Evolutionary conservation across 257 asterid genomes (phyloP).

Genomic region (Leptodermis oblonga): DNA sequence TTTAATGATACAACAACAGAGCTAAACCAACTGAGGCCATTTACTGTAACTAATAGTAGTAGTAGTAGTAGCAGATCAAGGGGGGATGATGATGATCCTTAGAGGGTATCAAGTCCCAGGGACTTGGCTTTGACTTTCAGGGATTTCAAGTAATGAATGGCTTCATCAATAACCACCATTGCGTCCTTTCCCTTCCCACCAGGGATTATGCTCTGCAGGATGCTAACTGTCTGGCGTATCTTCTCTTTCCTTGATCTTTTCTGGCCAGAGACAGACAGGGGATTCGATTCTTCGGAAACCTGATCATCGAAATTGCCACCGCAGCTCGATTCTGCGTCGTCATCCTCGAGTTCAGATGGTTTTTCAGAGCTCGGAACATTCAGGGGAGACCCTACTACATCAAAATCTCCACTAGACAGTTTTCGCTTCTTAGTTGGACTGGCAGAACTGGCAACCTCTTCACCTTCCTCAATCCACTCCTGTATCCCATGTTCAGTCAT

Average conservation of each 20-base stretch:
- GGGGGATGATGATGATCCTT: too few relatives aligned
- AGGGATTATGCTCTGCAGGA: slow-evolving; percentile 62
- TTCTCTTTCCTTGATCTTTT: slow-evolving; percentile 56
- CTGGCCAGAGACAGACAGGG: slow-evolving; percentile 28
- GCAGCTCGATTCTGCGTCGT: slow-evolving; percentile 69
- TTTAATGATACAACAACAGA: background rate
- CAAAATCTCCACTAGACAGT: slow-evolving; percentile 31
- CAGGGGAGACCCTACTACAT: slow-evolving; percentile 19
- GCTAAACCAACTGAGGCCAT: slow-evolving; percentile 11
- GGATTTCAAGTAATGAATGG: slow-evolving; percentile 62
- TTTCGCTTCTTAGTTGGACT: slow-evolving; percentile 53
- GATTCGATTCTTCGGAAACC: slow-evolving; percentile 18
- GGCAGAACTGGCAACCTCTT: slow-evolving; percentile 59
- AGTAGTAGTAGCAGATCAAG: background rate
- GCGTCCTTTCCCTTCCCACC: slow-evolving; percentile 55
- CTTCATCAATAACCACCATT: slow-evolving; percentile 60
- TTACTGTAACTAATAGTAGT: slow-evolving; percentile 2
- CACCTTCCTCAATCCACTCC: slow-evolving; percentile 39
- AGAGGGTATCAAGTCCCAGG: slow-evolving; percentile 52
- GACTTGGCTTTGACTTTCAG: slow-evolving; percentile 67
- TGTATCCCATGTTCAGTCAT: slow-evolving; percentile 46
- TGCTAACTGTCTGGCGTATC: slow-evolving; percentile 48
- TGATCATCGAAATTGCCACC: slow-evolving; percentile 27
- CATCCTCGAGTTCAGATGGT: slow-evolving; percentile 33
- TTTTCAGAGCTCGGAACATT: slow-evolving; percentile 26